These are phyloP conservation scores for Candida krabiensis DNA, from an alignment of 805 yeast species.

Conservation along the genomic window DNA sequence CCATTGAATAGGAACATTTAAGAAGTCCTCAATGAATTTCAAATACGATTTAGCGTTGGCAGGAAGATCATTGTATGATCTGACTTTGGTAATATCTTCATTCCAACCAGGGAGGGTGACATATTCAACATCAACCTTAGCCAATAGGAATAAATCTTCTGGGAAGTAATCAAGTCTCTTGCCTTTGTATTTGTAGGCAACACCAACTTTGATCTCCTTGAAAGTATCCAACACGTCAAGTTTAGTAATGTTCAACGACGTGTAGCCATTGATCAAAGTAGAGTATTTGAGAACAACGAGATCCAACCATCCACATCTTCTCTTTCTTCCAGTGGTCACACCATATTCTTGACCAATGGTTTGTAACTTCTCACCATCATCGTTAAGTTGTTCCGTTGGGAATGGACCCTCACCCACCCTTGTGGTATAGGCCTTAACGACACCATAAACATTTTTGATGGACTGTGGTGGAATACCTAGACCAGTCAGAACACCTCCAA, in stretches of 20 bases:
- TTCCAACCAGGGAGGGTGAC: slow-evolving; percentile 95
- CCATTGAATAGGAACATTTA: slow-evolving; percentile 88
- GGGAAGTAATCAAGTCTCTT: slow-evolving; percentile 80
- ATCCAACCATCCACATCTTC: slow-evolving; percentile 99
- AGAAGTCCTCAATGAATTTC: slow-evolving; percentile 79
- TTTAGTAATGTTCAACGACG: slow-evolving; percentile 90
- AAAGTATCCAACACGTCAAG: slow-evolving; percentile 92
- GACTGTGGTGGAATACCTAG: slow-evolving; percentile 91
- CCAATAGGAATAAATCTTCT: slow-evolving; percentile 80
- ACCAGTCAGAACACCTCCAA: slow-evolving; percentile 98
- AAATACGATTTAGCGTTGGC: slow-evolving; percentile 83
- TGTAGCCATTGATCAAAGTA: slow-evolving; percentile 90
- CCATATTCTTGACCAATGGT: slow-evolving; percentile 93
- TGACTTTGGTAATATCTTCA: slow-evolving; percentile 71
- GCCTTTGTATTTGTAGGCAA: slow-evolving; percentile 80
- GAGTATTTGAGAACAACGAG: slow-evolving; percentile 92
- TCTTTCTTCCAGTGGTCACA: slow-evolving; percentile 97
- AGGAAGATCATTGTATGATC: slow-evolving; percentile 76
- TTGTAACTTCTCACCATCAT: slow-evolving; percentile 83
- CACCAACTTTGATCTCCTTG: slow-evolving; percentile 84
- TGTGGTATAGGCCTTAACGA: slow-evolving; percentile 97
- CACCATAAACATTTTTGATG: slow-evolving; percentile 85
- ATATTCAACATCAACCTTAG: slow-evolving; percentile 89
- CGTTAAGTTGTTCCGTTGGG: slow-evolving; percentile 95
- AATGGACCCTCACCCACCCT: slow-evolving; percentile 99